Evolutionary conservation across 352 stramenopile species (phyloP).

Genomic region (Globisporangium heterothallicum): DNA sequence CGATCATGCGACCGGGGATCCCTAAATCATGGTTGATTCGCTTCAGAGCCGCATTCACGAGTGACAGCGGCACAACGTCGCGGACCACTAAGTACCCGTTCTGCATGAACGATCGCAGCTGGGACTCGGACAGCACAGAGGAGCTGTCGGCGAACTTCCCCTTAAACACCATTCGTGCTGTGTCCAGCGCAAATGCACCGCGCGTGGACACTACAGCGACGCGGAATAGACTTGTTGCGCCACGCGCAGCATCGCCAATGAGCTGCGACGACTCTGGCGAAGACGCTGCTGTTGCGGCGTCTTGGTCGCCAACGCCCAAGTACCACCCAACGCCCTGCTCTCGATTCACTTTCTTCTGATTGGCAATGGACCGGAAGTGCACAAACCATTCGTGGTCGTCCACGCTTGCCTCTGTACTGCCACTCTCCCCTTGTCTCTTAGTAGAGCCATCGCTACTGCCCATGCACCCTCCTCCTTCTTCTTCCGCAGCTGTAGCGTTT

Average conservation of each 20-base stretch:
- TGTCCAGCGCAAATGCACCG: slow-evolving; percentile 43
- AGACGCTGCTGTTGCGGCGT: not conserved
- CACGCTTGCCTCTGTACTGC: not conserved
- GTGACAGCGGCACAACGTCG: slow-evolving; percentile 40
- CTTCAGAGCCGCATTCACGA: slow-evolving; percentile 49
- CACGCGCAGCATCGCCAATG: slow-evolving; percentile 44
- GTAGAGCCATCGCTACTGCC: not conserved
- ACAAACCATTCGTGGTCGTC: slow-evolving; percentile 3
- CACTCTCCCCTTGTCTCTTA: not conserved
- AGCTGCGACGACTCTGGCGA: slow-evolving; percentile 20
- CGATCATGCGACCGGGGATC: slow-evolving; percentile 57
- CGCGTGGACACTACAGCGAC: slow-evolving; percentile 40
- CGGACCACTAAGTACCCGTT: slow-evolving; percentile 73
- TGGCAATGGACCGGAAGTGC: slow-evolving; percentile 48
- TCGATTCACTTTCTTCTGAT: slow-evolving; percentile 68
- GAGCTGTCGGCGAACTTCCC: slow-evolving; percentile 9
- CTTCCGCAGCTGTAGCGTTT: slow-evolving; percentile 11
- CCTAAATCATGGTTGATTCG: slow-evolving; percentile 79
- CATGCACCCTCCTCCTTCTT: not conserved
- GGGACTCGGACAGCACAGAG: slow-evolving; percentile 46
- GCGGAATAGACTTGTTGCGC: slow-evolving; percentile 39
- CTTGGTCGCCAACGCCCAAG: slow-evolving; percentile 15
- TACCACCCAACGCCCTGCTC: slow-evolving; percentile 47
- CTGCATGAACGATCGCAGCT: slow-evolving; percentile 59
- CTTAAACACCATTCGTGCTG: slow-evolving; percentile 24